Evolutionary conservation across 352 stramenopile species (phyloP).

Genomic region (Globisporangium rhizosaccharum): DNA sequence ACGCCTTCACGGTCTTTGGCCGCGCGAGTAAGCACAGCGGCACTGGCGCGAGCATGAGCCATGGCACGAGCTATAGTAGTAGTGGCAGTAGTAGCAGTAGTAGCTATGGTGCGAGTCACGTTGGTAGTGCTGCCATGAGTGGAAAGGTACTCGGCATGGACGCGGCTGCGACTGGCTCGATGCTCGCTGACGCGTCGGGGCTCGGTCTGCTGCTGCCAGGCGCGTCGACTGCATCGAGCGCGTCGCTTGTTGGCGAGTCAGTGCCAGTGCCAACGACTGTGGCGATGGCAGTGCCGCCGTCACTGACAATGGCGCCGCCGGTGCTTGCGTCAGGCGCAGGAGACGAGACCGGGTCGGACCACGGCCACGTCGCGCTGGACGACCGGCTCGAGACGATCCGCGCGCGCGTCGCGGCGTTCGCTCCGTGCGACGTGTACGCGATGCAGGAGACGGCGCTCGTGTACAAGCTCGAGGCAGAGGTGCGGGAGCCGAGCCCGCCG

Average conservation of each 20-base stretch:
- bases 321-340: too few relatives aligned
- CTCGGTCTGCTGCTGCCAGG: too few relatives aligned
- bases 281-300: too few relatives aligned
- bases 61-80: background rate
- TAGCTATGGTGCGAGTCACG: too few relatives aligned
- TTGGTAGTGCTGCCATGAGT: too few relatives aligned
- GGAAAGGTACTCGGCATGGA: too few relatives aligned
- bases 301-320: too few relatives aligned
- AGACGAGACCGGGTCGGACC: background rate
- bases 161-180: too few relatives aligned
- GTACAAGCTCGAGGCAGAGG: constrained; percentile 12
- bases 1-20: background rate
- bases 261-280: too few relatives aligned
- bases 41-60: background rate
- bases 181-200: too few relatives aligned
- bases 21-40: background rate
- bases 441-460: constrained; percentile 14
- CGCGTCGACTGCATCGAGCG: too few relatives aligned
- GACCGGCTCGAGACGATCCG: background rate
- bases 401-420: constrained; percentile 1
- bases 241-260: too few relatives aligned
- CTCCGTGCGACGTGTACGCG: constrained; percentile 11
- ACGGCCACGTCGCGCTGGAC: background rate
- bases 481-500: background rate
- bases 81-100: background rate